Percentiles rank a stretch among this genome's conserved stretches.
Evolutionary conservation across 192 early-diverging fungal genomes (phyloP).

Genomic region (Coemansia sp.): DNA sequence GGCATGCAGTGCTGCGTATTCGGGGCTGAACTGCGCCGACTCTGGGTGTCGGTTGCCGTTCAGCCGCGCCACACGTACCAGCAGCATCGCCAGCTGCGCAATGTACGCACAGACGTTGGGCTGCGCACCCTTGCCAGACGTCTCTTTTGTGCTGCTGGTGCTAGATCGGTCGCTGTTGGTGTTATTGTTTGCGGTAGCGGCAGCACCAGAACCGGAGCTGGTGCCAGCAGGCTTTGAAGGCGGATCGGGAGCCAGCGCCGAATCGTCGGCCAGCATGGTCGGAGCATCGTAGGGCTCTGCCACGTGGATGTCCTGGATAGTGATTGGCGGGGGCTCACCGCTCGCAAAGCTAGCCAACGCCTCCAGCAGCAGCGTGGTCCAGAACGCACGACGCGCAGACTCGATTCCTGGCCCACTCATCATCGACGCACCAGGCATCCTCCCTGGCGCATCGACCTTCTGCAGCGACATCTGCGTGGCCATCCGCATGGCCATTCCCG

Average conservation of each 20-base stretch:
- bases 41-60: constrained; percentile 56
- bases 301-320: constrained; percentile 52
- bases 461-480: constrained; percentile 57
- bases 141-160: too few relatives aligned
- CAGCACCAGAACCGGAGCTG: not conserved
- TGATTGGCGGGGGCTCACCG: constrained; percentile 53
- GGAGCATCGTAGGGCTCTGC: constrained; percentile 51
- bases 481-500: constrained; percentile 54
- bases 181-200: not conserved
- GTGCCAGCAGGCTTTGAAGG: not conserved
- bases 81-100: constrained; percentile 45
- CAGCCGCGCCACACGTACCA: constrained; percentile 50
- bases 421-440: constrained; percentile 54
- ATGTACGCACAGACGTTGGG: constrained; percentile 38
- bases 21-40: constrained; percentile 52
- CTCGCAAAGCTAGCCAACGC: constrained; percentile 56
- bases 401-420: constrained; percentile 53
- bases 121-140: not conserved
- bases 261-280: constrained; percentile 19
- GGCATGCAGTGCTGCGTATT: constrained; percentile 44
- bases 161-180: not conserved
- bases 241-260: not conserved
- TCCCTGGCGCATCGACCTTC: constrained; percentile 48
- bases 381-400: constrained; percentile 50
- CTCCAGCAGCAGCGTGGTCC: constrained; percentile 53